Conservation (phyloP, 805 yeast genomes). For the Kluyveromyces lactis region DNA sequence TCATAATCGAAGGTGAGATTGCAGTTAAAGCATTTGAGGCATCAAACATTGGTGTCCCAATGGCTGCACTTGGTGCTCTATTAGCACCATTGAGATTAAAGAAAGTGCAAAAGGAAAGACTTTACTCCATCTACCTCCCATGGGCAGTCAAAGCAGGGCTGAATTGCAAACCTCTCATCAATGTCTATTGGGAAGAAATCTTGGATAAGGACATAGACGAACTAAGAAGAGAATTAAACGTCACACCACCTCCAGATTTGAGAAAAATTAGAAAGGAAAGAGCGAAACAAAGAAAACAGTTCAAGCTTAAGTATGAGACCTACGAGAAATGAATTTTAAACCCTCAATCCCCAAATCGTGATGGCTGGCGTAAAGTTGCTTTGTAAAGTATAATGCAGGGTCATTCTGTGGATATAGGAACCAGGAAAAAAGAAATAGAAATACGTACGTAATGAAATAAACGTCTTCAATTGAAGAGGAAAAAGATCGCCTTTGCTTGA, state of each 20-base stretch:
- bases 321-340: slow-evolving; percentile 7
- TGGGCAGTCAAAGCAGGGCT: slow-evolving; percentile 79
- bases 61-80: slow-evolving; percentile 90
- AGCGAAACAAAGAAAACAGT: slow-evolving; percentile 13
- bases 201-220: slow-evolving; percentile 66
- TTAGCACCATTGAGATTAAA: slow-evolving; percentile 78
- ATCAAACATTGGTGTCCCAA: slow-evolving; percentile 86
- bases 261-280: slow-evolving; percentile 47
- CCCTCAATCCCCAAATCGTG: too few relatives aligned
- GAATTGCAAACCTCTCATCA: slow-evolving; percentile 65
- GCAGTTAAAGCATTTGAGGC: slow-evolving; percentile 89
- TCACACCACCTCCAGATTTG: slow-evolving; percentile 73
- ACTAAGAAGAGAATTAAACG: slow-evolving; percentile 61
- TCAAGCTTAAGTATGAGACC: slow-evolving; percentile 21
- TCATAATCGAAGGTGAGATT: slow-evolving; percentile 92
- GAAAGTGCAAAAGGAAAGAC: slow-evolving; percentile 50
- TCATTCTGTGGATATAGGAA: too few relatives aligned
- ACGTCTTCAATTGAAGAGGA: too few relatives aligned
- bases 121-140: slow-evolving; percentile 68
- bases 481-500: too few relatives aligned
- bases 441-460: too few relatives aligned
- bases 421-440: too few relatives aligned
- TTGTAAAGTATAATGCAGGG: too few relatives aligned
- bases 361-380: too few relatives aligned
- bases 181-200: slow-evolving; percentile 86